Evolutionary conservation across 768 basidiomycete species (phyloP).

Genomic region (Rhodocollybia butyracea): DNA sequence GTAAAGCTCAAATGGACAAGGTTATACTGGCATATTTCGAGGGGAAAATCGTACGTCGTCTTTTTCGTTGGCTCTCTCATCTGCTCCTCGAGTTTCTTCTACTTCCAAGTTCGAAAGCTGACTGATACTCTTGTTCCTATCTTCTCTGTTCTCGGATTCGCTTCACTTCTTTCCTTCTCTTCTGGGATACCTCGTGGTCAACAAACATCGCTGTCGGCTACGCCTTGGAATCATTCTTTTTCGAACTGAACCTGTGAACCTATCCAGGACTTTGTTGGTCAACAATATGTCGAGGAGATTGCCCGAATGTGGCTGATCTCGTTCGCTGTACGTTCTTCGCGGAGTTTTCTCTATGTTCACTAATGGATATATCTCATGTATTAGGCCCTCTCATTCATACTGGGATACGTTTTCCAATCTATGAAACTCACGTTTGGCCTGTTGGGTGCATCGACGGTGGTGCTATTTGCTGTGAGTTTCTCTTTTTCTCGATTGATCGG

Average conservation of each 20-base stretch:
- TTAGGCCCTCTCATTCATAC: slow-evolving; percentile 52
- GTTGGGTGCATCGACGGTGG: slow-evolving; percentile 36
- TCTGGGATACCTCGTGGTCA: background rate
- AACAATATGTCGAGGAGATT: slow-evolving; percentile 48
- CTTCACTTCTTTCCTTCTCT: background rate
- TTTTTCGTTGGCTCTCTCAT: background rate
- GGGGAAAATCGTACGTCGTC: slow-evolving; percentile 36
- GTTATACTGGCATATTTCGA: slow-evolving; percentile 31
- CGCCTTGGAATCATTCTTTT: background rate
- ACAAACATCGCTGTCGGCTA: background rate
- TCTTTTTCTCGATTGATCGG: background rate
- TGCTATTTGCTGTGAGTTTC: slow-evolving; percentile 40
- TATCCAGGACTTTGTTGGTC: slow-evolving; percentile 60
- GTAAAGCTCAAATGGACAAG: slow-evolving; percentile 12
- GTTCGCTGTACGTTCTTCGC: slow-evolving; percentile 35
- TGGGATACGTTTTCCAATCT: slow-evolving; percentile 57
- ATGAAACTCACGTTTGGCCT: slow-evolving; percentile 49
- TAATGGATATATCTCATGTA: background rate
- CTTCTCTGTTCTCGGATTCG: background rate
- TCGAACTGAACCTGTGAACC: background rate
- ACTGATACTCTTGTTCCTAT: no score
- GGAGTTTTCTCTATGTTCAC: background rate
- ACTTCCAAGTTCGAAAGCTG: no score
- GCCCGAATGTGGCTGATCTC: slow-evolving; percentile 39
- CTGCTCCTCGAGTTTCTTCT: no score